Base-by-base conservation (phyloP, 805 yeast species). In the Starmerella lactis-condensi region DNA sequence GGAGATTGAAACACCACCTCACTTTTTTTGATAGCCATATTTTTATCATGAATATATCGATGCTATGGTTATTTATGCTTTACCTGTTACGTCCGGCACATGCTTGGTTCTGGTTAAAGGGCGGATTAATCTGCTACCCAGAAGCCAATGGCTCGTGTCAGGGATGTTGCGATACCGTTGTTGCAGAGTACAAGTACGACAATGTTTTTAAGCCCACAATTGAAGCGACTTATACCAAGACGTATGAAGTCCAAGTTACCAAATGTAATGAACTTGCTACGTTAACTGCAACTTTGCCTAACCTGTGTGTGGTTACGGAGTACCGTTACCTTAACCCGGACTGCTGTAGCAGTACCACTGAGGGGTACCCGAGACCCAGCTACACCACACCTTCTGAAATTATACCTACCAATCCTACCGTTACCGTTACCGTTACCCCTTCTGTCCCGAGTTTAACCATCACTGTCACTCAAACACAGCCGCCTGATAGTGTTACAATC, bases 291-390 rank as follows among this genome's bases (percentile, higher is more conserved):
- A 52, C 62, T 0, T 49, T 71, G 11, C 58, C 61, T 15, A 63
- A 68, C 24, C 74, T 76, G 12, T 76, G 70, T 33, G 51, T 71
- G 2, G 57, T 69, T 18, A 33, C 46, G n/a, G n/a, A n/a, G n/a
- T 5, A 26, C 40, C 19, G 40, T 48, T 12, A 37, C 47, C n/a
- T n/a, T n/a, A n/a, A n/a, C n/a, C n/a, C n/a, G n/a, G n/a, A 26
- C 22, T 40, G 42, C 35, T 41, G 42, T 17, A 31, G n/a, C n/a
- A n/a, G n/a, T n/a, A n/a, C 34, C 11, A 27, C 34, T 8, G 26
- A 17, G 21, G 15, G n/a, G 5, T n/a, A 11, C 23, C 11, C 23
- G 11, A 11, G 11, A 17, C 16, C 4, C 28, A 9, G 13, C 25
- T 24, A 21, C 11, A 21, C 11, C 11, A 11, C 23, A 21, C 23